Conservation (phyloP, 306 rosid genomes). For the Begonia peltatifolia region DNA sequence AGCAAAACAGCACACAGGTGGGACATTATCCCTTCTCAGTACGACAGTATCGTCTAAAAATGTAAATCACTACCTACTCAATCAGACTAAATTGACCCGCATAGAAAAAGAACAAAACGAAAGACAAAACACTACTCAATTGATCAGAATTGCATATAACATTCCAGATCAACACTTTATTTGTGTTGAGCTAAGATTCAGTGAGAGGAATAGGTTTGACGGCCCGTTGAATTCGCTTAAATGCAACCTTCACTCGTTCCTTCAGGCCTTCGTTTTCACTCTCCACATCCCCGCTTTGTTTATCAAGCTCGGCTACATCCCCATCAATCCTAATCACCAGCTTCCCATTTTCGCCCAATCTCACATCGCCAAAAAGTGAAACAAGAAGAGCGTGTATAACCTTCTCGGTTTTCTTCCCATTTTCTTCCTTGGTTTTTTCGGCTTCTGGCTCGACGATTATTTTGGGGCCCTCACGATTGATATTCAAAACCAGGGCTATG, state of each 20-base stretch:
- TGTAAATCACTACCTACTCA: no score
- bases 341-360: slow-evolving; percentile 69
- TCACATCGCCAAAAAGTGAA: slow-evolving; percentile 74
- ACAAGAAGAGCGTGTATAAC: slow-evolving; percentile 64
- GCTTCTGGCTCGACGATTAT: slow-evolving; percentile 56
- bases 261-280: slow-evolving; percentile 84
- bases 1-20: no score
- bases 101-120: no score
- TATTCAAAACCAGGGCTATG: slow-evolving; percentile 64
- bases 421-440: slow-evolving; percentile 48
- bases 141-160: no score
- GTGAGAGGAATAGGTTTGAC: slow-evolving; percentile 69
- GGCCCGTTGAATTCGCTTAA: slow-evolving; percentile 54
- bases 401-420: slow-evolving; percentile 55
- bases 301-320: slow-evolving; percentile 60
- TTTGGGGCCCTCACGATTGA: slow-evolving; percentile 61
- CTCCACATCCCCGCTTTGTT: slow-evolving; percentile 70
- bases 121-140: no score
- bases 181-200: slow-evolving; percentile 1
- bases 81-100: no score
- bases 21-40: no score
- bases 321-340: slow-evolving; percentile 72
- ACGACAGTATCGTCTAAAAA: no score
- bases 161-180: no score
- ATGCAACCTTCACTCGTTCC: slow-evolving; percentile 68